Evolutionary conservation across 768 basidiomycete species (phyloP), one percentile per base, ranked within the genome.

Genomic region (Kwoniella heveanensis): DNA sequence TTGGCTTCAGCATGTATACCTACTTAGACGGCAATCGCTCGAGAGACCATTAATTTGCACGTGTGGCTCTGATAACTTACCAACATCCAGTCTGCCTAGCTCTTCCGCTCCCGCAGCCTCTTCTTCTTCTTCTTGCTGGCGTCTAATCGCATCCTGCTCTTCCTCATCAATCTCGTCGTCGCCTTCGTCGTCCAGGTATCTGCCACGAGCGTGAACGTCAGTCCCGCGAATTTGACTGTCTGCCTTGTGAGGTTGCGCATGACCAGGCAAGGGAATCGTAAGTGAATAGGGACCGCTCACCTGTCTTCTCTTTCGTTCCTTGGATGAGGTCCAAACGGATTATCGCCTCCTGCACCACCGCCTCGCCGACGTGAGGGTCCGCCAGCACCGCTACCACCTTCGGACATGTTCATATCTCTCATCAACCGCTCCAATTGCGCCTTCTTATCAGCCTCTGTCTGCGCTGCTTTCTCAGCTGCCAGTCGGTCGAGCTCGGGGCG

Each of bases 401-500:
- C 36, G 22, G 57, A 44, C 46, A 74, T 64, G 29, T 72, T 71
- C 79, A 81, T 80, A 65, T 81, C 80, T 57, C 65, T 73, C 80
- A 81, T 80, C n/a, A 79, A 64, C 17, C 71, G 60, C 29, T 77
- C 78, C 21, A 81, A 68, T 49, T 77, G 74, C 26, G 61, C 64
- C 61, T 80, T 77, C 53, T 80, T 79, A 50, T 77, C 71, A 3
- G 70, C 77, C 30, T 78, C 78, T 12, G 74, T 65, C 72, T 77
- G 50, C 57, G 69, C 66, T 44, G 52, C 57, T 65, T 80, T 56
- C 79, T 80, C 69, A 74, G 73, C 63, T 68, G 80, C 76, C 6
- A 92, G 86, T 32, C 87, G 85, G 48, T 88, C 85, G 5, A 98
- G 84, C 75, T 97, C 94, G 0, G 94, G 93, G 32, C 92, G 84